Conservation (phyloP, 225 moss, liverwort and hornwort species). For the Neckera pumila region DNA sequence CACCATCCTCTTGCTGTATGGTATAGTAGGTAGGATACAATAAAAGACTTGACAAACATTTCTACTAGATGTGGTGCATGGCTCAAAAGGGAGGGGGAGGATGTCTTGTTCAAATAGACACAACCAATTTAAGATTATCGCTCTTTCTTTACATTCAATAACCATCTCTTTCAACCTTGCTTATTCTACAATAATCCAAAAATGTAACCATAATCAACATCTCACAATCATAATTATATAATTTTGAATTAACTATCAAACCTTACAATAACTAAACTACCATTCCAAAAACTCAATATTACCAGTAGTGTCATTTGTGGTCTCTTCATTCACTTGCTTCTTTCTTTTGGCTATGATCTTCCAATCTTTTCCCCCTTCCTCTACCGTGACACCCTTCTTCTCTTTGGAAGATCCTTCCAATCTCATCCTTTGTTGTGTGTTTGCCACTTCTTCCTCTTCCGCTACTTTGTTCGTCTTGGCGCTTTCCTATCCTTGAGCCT, state of each 20-base stretch:
- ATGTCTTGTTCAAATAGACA: not conserved
- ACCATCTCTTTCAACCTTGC: not conserved
- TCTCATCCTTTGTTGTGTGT: not conserved
- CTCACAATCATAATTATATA: not conserved
- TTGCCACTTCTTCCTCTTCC: accelerated
- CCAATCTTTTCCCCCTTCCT: not conserved
- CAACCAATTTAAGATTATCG: accelerated
- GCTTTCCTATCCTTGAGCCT: not conserved
- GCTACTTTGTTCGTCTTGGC: accelerated
- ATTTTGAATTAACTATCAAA: not conserved
- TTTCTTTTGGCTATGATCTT: not conserved
- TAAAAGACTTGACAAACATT: not conserved
- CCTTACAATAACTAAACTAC: not conserved
- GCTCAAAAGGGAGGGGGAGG: not conserved
- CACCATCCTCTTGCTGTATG: not conserved
- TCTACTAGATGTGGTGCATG: not conserved
- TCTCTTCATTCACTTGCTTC: not conserved
- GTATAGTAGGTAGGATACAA: not conserved
- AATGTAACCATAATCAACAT: not conserved
- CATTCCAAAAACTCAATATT: not conserved
- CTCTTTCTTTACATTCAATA: not conserved
- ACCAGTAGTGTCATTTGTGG: not conserved
- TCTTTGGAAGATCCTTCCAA: not conserved
- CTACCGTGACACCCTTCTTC: not conserved
- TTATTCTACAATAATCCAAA: not conserved